Conservation (phyloP, 208 protist genomes). For the Vickermania ingenoplastis region DNA sequence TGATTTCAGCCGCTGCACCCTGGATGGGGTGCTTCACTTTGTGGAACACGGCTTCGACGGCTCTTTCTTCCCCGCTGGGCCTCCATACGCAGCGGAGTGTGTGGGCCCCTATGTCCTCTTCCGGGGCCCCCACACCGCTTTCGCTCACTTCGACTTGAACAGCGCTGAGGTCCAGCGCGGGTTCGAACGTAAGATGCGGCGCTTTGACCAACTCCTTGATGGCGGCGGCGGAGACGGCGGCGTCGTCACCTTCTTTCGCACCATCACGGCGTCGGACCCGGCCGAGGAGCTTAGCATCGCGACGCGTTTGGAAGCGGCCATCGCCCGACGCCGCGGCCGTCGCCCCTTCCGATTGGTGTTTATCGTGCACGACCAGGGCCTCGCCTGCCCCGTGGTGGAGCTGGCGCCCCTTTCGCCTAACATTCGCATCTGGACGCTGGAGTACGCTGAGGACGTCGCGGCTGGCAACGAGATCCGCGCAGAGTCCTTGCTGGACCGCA, state of each 20-base stretch:
- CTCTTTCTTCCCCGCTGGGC: constrained; percentile 58
- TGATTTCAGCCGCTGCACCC: constrained; percentile 63
- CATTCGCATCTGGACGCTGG: constrained; percentile 38
- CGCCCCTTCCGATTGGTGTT: constrained; percentile 51
- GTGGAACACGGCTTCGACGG: constrained; percentile 42
- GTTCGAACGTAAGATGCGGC: constrained; percentile 43
- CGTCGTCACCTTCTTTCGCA: constrained; percentile 62
- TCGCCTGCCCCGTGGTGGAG: constrained; percentile 25
- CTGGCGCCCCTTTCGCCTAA: constrained; percentile 38
- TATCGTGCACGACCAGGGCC: constrained; percentile 59
- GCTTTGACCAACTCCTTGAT: constrained; percentile 38
- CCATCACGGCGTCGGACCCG: constrained; percentile 48
- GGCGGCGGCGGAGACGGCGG: constrained; percentile 4
- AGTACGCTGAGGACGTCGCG: constrained; percentile 23
- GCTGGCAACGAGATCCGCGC: constrained; percentile 2
- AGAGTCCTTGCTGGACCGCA: constrained; percentile 41
- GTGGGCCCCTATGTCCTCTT: constrained; percentile 71
- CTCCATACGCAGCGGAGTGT: constrained; percentile 62
- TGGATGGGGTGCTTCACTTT: constrained; percentile 63
- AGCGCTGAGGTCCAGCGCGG: constrained; percentile 29
- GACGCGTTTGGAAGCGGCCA: constrained; percentile 14
- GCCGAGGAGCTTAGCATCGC: constrained; percentile 42
- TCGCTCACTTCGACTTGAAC: constrained; percentile 77
- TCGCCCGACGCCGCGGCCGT: constrained; percentile 30
- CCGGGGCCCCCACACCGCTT: constrained; percentile 66